phyloP scores from a whole-genome alignment of 768 basidiomycete species.

The Podaxis sp. region DNA sequence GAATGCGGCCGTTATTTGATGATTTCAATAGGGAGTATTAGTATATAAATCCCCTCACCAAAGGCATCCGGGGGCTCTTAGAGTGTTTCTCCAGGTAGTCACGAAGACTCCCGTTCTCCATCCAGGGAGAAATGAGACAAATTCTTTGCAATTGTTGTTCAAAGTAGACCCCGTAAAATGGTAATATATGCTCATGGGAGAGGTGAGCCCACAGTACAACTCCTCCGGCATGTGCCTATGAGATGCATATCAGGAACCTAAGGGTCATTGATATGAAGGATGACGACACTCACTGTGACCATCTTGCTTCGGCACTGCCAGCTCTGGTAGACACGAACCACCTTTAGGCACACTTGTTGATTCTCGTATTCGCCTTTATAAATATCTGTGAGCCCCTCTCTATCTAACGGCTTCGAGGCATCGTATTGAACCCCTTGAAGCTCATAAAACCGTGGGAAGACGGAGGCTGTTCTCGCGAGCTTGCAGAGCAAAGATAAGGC shows the following conservation, averaged over 20 bases:
- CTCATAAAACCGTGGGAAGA: background rate
- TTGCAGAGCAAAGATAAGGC: background rate
- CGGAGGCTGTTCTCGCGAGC: background rate
- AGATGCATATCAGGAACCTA: no score
- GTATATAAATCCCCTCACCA: slow-evolving; percentile 9
- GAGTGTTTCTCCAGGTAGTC: slow-evolving; percentile 17
- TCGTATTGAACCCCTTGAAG: background rate
- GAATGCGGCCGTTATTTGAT: background rate
- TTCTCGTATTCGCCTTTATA: background rate
- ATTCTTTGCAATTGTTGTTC: slow-evolving; percentile 3
- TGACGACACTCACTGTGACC: no score
- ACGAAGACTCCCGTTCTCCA: slow-evolving; percentile 20
- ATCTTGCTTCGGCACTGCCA: no score
- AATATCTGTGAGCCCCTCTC: background rate
- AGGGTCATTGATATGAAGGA: no score
- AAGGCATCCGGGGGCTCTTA: slow-evolving; percentile 10
- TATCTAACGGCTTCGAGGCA: background rate
- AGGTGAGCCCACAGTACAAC: slow-evolving; percentile 34
- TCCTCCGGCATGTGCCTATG: slow-evolving; percentile 18
- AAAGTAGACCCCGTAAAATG: slow-evolving; percentile 32
- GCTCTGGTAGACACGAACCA: slow-evolving; percentile 3
- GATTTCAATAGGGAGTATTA: no score
- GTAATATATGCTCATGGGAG: slow-evolving; percentile 34
- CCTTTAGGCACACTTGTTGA: background rate
- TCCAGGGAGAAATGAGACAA: slow-evolving; percentile 23